Conservation (phyloP, 2,329 filamentous ascomycete species). For the Beauveria varroae region DNA sequence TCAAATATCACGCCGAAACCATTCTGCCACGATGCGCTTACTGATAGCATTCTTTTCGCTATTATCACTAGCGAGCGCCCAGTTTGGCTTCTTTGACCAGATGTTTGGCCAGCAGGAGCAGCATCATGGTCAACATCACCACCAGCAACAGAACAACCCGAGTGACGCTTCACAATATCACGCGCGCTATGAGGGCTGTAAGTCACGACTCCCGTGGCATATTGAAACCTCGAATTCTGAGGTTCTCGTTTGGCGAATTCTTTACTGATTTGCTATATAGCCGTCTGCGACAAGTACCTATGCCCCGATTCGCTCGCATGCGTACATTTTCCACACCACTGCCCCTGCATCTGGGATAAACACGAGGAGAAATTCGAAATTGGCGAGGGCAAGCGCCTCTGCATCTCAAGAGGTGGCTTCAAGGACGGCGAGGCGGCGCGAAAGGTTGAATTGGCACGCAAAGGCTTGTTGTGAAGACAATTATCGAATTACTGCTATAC, state of each 20-base stretch:
- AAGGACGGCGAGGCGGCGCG: conserved; percentile 61
- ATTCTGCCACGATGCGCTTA: conserved; percentile 13
- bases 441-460: conserved; percentile 74
- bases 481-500: not conserved
- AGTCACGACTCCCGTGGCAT: conserved; percentile 12
- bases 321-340: conserved; percentile 95
- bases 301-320: conserved; percentile 92
- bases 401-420: conserved; percentile 68
- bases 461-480: conserved; percentile 56
- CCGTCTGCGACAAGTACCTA: conserved; percentile 87
- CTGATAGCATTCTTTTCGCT: conserved; percentile 49
- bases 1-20: conserved; percentile 23
- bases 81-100: conserved; percentile 95
- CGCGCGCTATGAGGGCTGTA: conserved; percentile 60
- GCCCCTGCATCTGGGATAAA: conserved; percentile 76
- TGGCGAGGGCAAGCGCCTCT: conserved; percentile 64
- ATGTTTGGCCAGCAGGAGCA: conserved; percentile 68
- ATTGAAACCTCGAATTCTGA: not conserved
- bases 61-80: conserved; percentile 57
- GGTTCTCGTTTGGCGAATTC: not conserved
- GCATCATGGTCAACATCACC: conserved; percentile 35
- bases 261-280: conserved; percentile 30
- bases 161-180: conserved; percentile 81
- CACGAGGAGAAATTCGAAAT: conserved; percentile 73
- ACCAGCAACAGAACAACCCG: conserved; percentile 67